Evolutionary conservation across 805 yeast genomes (phyloP), one percentile per base, ranked within the genome.

Genomic region (Wickerhamomyces hampshirensis): DNA sequence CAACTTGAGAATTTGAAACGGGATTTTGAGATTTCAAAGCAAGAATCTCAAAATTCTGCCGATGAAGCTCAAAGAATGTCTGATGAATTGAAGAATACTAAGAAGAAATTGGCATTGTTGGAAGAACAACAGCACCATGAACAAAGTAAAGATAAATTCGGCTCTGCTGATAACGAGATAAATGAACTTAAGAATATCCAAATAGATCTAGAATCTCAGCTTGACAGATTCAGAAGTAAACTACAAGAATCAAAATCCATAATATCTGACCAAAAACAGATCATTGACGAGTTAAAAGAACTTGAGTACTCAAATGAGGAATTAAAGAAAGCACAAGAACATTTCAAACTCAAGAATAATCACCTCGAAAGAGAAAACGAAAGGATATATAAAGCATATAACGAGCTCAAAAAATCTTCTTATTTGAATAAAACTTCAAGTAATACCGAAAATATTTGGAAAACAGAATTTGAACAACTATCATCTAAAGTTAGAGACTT

Each of bases 351-450:
- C 6, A 39, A 50, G 28, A 28, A 60, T 10, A 52, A 58, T 1
- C 53, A 53, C 8, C 42, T 62, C 6, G 63, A 62, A 38, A 48
- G 46, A 13, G 65, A 64, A 38, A 60, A 57, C 31, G 61, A 59
- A 9, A 37, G 48, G 5, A 43, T 63, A 14, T 45, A 38, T 31
- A 50, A 34, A 37, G 54, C 52, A 5, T 53, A 39, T 42, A 39
- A 39, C 15, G 48, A 50, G 3, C 28, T 40, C 23, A 44, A 41
- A 39, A 40, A 39, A 35, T 21, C 26, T 6, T 31, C 40, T 17
- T 48, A 38, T 38, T 9, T 17, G 17, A 17, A 33, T 23, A 21
- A 12, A 27, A 10, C 32, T 34, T 26, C 21, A 30, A 28, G 31
- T 23, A 31, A 28, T 18, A 37, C 37, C 19, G 46, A 38, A 8